Evolutionary conservation across 1,284 basidiomycete species (phyloP), one percentile per base, ranked within the genome.

Genomic region (Irpex lacteus): DNA sequence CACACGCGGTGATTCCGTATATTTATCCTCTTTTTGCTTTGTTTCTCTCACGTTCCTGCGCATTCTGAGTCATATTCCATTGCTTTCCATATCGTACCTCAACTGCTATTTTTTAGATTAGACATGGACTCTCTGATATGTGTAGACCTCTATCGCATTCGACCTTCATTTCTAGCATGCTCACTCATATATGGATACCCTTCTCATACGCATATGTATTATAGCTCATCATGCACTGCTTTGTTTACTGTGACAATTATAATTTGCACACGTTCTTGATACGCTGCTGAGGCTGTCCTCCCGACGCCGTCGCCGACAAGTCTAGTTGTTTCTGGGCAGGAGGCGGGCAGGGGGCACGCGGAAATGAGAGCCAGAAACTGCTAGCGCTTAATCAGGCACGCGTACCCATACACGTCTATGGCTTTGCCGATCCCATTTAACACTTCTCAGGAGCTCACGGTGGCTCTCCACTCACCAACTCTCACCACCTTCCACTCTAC

Each of bases 41-140:
- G 32, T 26, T 11, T 18, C 52, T 54, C 9, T 11, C 21, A 18
- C 9, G 18, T 37, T n/a, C 6, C 36, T 34, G 26, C 32, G 13
- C 34, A 26, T 37, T 32, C 54, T 56, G 37, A 11, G 54, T 32
- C 21, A 26, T 37, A 9, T 18, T 36, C 13, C 54, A 32, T 36
- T 21, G 32, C 54, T 56, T 56, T 56, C 21, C 54, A 32, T 56
- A 60, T 38, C 57, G 54, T 55, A 19, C 36, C 11, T 47, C 37
- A 70, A 49, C 11, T 53, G 50, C 18, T 53, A 53, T 53, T 53
- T 11, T 19, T 9, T 5, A 53, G 50, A 53, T 9, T 47, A 47
- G n/a, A 47, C 40, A 13, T n/a, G 40, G 40, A 47, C 40, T 47
- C 5, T 47, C 40, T 11, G 1, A 47, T 13, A 34, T 34, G 5